Base-by-base conservation (phyloP, 169 alveolate genomes). In the Besnoitia besnoiti region DNA sequence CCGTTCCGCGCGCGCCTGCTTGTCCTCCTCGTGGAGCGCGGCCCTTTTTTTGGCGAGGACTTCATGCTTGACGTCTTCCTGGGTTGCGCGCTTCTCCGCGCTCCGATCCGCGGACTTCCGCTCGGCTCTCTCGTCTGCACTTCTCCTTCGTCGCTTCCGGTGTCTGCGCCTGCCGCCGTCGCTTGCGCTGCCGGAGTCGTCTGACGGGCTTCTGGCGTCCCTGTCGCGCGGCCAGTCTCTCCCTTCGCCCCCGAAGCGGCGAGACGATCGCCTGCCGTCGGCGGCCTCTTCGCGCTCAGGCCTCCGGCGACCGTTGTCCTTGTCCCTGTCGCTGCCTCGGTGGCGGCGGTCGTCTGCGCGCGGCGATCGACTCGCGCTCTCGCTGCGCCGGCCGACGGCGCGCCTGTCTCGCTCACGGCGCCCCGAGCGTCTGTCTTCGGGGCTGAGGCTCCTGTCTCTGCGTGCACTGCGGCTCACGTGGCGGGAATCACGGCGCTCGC, bases 151-250 rank as follows among this genome's bases (percentile, higher is more conserved):
- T n/a, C 82, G 16, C 82, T n/a, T 10, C 62, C 14, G 42, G 77
- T 0, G 76, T 24, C 59, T 59, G 55, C 55, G 82, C 42, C 73
- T 44, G 47, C 14, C 92, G n/a, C 80, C 89, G 35, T 42, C 88
- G 49, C 85, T 67, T 40, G 16, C 88, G 39, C 50, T 47, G 61
- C 62, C 59, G 42, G 67, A 19, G 49, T 4, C 39, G 67, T 91
- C 59, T 37, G 90, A 61, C 49, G 51, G 93, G 79, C 37, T n/a
- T 42, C 82, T 59, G 73, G 85, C 21, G 55, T 27, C 0, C n/a
- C 89, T 79, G 80, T 84, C 85, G 33, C 79, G 44, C n/a, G 67
- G 79, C 27, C n/a, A n/a, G n/a, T 39, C 55, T 79, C 85, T 79
- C 37, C 49, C 61, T 33, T 80, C 90, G 7, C 1, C 67, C 27